Conservation (phyloP, 164 flowering plant species). For the Malania oleifera region DNA sequence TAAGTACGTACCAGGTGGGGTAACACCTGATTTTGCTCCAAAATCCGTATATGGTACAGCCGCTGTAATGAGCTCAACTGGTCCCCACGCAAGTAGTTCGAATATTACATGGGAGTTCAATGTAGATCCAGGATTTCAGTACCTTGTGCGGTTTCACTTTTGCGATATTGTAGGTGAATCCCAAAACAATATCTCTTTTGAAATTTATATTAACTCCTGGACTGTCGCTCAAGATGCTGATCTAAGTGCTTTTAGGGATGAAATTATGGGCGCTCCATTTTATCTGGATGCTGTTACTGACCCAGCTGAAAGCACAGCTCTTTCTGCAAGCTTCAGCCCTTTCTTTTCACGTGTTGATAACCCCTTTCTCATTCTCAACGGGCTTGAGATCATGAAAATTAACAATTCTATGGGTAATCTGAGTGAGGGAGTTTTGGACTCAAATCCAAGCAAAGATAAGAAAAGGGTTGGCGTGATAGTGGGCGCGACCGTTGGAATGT, state of each 20-base stretch:
- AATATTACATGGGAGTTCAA: conserved; percentile 76
- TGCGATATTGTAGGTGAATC: conserved; percentile 60
- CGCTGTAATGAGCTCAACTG: conserved; percentile 33
- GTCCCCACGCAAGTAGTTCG: conserved; percentile 44
- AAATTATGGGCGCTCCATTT: conserved; percentile 41
- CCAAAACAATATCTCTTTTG: conserved; percentile 46
- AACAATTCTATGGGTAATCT: conserved; percentile 42
- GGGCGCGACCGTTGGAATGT: conserved; percentile 32
- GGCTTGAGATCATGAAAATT: conserved; percentile 68
- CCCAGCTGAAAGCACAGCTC: conserved; percentile 7
- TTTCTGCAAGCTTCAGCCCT: conserved; percentile 52
- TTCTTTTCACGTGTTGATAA: conserved; percentile 11
- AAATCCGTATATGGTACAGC: conserved; percentile 60
- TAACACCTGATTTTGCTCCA: conserved; percentile 61
- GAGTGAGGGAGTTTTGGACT: conserved; percentile 11
- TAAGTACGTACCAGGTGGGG: conserved; percentile 30
- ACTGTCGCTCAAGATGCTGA: conserved; percentile 35
- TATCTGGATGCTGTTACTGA: conserved; percentile 47
- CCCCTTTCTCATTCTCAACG: conserved; percentile 58
- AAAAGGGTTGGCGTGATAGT: conserved; percentile 37
- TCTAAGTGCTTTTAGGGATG: conserved; percentile 18
- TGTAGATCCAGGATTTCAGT: conserved; percentile 53
- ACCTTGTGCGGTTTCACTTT: conserved; percentile 68
- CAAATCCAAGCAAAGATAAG: conserved; percentile 27
- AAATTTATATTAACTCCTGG: conserved; percentile 43